A percentile compares a stretch with the other conserved stretches of the same genome.
Conservation (phyloP, 805 yeast genomes). For the Candida easanensis region DNA sequence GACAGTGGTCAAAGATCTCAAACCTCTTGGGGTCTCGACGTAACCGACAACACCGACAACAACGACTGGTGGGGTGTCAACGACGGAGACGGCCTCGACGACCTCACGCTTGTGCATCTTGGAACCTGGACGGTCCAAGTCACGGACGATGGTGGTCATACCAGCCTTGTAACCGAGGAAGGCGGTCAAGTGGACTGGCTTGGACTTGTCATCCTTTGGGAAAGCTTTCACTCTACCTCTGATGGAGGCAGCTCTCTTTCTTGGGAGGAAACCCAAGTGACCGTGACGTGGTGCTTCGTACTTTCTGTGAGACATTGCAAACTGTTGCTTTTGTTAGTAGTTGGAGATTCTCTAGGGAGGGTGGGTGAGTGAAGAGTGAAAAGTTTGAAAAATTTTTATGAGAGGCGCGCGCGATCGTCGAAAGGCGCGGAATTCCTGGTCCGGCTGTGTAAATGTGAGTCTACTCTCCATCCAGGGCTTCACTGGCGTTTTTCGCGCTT, state of each 20-base stretch:
- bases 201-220: constrained; percentile 97
- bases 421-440: constrained; percentile 1
- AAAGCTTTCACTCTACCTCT: constrained; percentile 99
- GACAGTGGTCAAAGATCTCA: constrained; percentile 98
- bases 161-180: constrained; percentile 99
- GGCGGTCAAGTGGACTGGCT: constrained; percentile 98
- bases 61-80: constrained; percentile 98
- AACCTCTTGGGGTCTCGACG: constrained; percentile 99
- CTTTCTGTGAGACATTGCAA: constrained; percentile 97
- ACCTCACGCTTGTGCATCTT: constrained; percentile 99
- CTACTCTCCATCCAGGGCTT: not conserved
- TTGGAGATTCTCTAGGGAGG: constrained; percentile 4
- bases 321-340: constrained; percentile 25
- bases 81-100: constrained; percentile 99
- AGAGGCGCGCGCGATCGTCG: not conserved
- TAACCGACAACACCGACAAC: constrained; percentile 99
- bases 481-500: not conserved
- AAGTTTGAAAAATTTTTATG: constrained; percentile 19
- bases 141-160: constrained; percentile 99
- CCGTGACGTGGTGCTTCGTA: constrained; percentile 99
- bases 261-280: constrained; percentile 99
- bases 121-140: constrained; percentile 99
- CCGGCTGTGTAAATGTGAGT: not conserved
- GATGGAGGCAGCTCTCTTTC: constrained; percentile 98
- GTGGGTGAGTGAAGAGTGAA: constrained; percentile 8